Evolutionary conservation across 345 rosid species (phyloP).

Genomic region (Syzygium grande): DNA sequence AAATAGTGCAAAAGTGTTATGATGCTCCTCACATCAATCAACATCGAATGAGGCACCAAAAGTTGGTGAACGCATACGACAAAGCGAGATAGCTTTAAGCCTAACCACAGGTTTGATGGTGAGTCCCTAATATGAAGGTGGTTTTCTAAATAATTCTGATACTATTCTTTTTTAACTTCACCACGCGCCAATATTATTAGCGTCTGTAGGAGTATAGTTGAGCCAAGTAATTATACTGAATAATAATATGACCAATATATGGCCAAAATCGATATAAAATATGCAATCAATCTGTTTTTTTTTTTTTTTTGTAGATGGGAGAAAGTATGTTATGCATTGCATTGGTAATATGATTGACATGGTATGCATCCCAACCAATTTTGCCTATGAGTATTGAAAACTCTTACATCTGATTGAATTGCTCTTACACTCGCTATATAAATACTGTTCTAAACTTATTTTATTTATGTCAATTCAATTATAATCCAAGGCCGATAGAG

Average conservation of each 20-base stretch:
- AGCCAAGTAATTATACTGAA: neutral
- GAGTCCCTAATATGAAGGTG: neutral
- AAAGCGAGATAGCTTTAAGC: neutral
- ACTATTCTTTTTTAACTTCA: neutral
- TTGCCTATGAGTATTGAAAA: neutral
- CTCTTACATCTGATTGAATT: neutral
- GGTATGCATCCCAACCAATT: neutral
- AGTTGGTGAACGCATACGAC: neutral
- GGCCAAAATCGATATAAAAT: neutral
- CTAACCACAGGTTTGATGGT: neutral
- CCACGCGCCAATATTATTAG: neutral
- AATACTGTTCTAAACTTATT: too few species aligned
- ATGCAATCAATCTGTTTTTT: neutral
- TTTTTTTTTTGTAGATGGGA: neutral
- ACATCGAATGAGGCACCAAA: neutral
- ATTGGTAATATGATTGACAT: too few species aligned
- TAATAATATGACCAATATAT: neutral
- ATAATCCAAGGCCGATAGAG: too few species aligned
- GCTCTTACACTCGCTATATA: neutral
- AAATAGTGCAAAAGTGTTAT: neutral
- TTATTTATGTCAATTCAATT: too few species aligned
- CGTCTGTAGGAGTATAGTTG: neutral
- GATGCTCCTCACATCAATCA: neutral
- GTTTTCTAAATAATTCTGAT: neutral
- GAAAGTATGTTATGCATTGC: neutral